These are phyloP conservation scores for Naganishia sp. DNA, from an alignment of 1,284 basidiomycete genomes.

Conservation along the genomic window DNA sequence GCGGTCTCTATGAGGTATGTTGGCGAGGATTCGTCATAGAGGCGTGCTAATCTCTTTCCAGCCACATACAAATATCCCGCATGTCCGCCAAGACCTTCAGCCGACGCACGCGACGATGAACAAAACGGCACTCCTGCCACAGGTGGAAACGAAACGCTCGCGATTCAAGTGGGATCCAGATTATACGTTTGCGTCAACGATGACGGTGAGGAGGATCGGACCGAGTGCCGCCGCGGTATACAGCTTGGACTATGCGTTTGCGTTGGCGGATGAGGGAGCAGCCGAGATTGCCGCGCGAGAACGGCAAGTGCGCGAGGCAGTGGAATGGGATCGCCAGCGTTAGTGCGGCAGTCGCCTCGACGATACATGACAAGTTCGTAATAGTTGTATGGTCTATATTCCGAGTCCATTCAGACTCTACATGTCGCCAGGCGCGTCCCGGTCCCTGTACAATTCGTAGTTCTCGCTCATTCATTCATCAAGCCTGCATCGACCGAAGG, in stretches of 20 bases:
- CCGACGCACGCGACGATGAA: slow-evolving; percentile 37
- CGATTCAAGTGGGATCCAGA: slow-evolving; percentile 27
- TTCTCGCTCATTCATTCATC: background rate
- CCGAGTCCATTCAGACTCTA: too few species aligned
- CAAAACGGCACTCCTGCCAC: slow-evolving; percentile 42
- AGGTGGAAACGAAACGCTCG: slow-evolving; percentile 34
- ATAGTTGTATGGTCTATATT: too few species aligned
- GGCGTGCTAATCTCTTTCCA: slow-evolving; percentile 22
- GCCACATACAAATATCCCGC: slow-evolving; percentile 52
- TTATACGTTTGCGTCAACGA: slow-evolving; percentile 22
- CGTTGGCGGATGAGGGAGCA: slow-evolving; percentile 22
- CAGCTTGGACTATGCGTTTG: slow-evolving; percentile 48
- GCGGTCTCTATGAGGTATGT: slow-evolving; percentile 49
- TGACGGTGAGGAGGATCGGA: slow-evolving; percentile 33
- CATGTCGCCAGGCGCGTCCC: background rate
- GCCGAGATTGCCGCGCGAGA: slow-evolving; percentile 35
- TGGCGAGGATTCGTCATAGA: background rate
- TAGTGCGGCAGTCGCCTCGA: background rate
- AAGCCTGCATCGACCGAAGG: slow-evolving; percentile 22
- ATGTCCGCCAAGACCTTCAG: slow-evolving; percentile 50
- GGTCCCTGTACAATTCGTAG: background rate
- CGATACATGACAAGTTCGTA: too few species aligned
- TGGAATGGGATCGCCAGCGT: slow-evolving; percentile 46
- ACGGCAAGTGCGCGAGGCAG: slow-evolving; percentile 42
- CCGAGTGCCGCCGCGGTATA: slow-evolving; percentile 41